These are phyloP conservation scores for Euryodendron excelsum DNA, from an alignment of 148 eudicot species.

Conservation along the genomic window DNA sequence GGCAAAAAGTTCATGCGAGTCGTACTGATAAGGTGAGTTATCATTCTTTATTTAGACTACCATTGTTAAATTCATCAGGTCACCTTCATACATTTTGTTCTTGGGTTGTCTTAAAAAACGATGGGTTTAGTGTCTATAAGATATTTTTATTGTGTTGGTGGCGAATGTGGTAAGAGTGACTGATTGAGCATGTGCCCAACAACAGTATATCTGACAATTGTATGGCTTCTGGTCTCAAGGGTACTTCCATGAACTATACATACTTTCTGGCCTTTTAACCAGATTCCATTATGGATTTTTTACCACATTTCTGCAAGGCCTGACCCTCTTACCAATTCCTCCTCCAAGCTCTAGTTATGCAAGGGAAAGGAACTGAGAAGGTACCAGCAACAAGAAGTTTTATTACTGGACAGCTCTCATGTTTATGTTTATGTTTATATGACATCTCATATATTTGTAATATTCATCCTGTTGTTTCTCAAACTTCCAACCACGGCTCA, in stretches of 20 bases:
- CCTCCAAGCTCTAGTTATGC: not conserved
- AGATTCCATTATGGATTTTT: not conserved
- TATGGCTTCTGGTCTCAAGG: not conserved
- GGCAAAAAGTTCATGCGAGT: constrained; percentile 75
- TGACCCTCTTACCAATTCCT: not conserved
- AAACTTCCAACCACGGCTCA: not conserved
- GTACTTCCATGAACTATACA: not conserved
- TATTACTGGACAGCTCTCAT: not conserved
- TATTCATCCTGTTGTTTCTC: not conserved
- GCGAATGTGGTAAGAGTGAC: not conserved
- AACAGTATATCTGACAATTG: not conserved
- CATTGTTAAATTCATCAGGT: not conserved
- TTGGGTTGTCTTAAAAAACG: not conserved
- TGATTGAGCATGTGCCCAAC: not conserved
- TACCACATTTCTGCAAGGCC: not conserved
- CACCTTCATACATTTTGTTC: not conserved
- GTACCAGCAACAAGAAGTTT: not conserved
- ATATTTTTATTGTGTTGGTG: not conserved
- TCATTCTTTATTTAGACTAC: constrained; percentile 3
- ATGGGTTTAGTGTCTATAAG: not conserved
- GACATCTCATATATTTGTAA: not conserved
- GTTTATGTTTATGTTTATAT: not conserved
- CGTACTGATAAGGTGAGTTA: constrained; percentile 67
- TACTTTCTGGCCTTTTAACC: not conserved
- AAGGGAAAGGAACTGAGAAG: not conserved